Evolutionary conservation across 179 eudicot genomes (phyloP).

Genomic region (Actinidia arguta): DNA sequence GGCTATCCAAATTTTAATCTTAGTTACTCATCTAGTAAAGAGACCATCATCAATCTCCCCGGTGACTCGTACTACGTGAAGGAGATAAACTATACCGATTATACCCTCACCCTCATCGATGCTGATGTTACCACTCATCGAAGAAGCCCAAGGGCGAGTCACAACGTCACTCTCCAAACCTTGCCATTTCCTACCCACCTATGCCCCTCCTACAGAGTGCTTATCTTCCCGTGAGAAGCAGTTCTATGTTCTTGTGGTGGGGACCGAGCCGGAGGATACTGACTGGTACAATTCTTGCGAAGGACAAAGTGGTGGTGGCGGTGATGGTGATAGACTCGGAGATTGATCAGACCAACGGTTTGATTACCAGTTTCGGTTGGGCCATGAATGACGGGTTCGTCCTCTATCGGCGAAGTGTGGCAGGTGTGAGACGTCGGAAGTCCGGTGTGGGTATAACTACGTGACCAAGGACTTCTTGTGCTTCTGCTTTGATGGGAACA

Average conservation of each 20-base stretch:
- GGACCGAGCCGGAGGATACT: background rate
- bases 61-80: constrained; percentile 1
- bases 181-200: background rate
- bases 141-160: constrained; percentile 16
- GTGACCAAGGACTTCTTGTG: background rate
- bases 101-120: constrained; percentile 7
- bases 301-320: constrained; percentile 13
- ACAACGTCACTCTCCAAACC: constrained; percentile 15
- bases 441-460: constrained; percentile 14
- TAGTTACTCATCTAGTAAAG: background rate
- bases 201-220: background rate
- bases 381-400: constrained; percentile 23
- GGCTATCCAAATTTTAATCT: constrained; percentile 26
- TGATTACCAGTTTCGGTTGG: background rate
- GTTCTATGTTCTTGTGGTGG: background rate
- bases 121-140: background rate
- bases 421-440: constrained; percentile 14
- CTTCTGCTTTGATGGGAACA: constrained; percentile 19
- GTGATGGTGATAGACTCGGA: background rate
- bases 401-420: background rate
- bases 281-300: constrained; percentile 15
- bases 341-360: too few relatives aligned
- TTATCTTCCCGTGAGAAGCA: background rate
- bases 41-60: background rate
- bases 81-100: background rate